Evolutionary conservation across 108 stramenopile species (phyloP), one percentile per base, ranked within the genome.

Genomic region (Conticribra guillardii): DNA sequence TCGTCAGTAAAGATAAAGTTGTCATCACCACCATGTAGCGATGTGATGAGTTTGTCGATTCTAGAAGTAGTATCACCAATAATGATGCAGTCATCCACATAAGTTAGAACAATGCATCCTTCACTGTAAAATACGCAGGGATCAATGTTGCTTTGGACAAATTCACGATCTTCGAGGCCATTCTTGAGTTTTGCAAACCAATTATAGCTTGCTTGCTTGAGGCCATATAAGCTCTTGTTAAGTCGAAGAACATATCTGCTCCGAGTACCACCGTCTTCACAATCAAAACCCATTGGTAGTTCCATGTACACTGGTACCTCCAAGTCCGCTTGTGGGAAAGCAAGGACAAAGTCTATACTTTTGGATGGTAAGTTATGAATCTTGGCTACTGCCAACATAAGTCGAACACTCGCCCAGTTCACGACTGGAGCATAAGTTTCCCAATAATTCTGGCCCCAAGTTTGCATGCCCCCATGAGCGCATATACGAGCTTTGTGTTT

Each of bases 21-120:
- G 48, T 73, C 72, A 11, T 8, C 2, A 1, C 31, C 64, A 44
- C 73, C 22, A 14, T 49, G 29, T 47, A 84, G 57, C 0, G 61
- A 62, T 27, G 69, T 14, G n/a, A 88, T 44, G 11, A 70, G 51
- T 0, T 70, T 23, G 16, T 75, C 41, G 28, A 85, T 76, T 21
- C 71, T 54, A 3, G 5, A 33, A 32, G 60, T 51, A 24, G 68
- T 56, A 32, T 63, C 65, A 15, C 83, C 82, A 21, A 60, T 57
- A 18, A 84, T 57, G 18, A 88, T 82, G 23, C 54, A 67, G 41
- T 84, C 82, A 45, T 87, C 81, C 0, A 75, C 76, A 52, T 84
- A 87, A 0, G 46, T 48, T 2, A 69, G 19, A 0, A 69, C 44
- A 0, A 50, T 32, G 37, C 44, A 23, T 4, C 54, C 29, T 0